A percentile compares a stretch with the other conserved stretches of the same genome.
Evolutionary conservation across 169 alveolate genomes (phyloP).

Genomic region (Plasmodium sp.): DNA sequence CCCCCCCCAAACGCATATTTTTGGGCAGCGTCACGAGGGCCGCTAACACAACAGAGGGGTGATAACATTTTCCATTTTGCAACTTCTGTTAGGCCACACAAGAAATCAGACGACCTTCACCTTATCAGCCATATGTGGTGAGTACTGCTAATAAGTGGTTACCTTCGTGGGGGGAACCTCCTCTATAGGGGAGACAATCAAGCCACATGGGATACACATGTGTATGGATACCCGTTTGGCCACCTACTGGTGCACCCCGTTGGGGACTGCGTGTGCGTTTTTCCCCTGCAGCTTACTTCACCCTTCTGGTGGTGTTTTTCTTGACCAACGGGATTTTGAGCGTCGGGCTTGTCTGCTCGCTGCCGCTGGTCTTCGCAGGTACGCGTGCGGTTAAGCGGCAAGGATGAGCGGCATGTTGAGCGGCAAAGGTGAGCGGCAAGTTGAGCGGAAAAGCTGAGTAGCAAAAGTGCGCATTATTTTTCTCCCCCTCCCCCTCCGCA

Average conservation of each 20-base stretch:
- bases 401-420: neutral
- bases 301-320: slow-evolving; percentile 5
- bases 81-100: slow-evolving; percentile 27
- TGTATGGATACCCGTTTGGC: neutral
- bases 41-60: neutral
- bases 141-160: neutral
- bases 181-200: neutral
- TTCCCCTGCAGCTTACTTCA: slow-evolving; percentile 21
- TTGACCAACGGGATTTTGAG: slow-evolving; percentile 58
- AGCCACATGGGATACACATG: neutral
- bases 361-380: slow-evolving; percentile 67
- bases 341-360: slow-evolving; percentile 43
- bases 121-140: slow-evolving; percentile 50
- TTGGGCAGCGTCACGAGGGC: neutral
- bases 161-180: neutral
- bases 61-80: neutral
- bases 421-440: neutral
- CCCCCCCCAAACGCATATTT: neutral
- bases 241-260: neutral
- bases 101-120: slow-evolving; percentile 21
- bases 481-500: neutral
- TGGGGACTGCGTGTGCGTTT: neutral
- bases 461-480: neutral
- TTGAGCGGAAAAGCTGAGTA: too few relatives aligned
- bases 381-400: neutral